Conservation (phyloP, 495 filamentous ascomycete species). For the Neurospora africana region DNA sequence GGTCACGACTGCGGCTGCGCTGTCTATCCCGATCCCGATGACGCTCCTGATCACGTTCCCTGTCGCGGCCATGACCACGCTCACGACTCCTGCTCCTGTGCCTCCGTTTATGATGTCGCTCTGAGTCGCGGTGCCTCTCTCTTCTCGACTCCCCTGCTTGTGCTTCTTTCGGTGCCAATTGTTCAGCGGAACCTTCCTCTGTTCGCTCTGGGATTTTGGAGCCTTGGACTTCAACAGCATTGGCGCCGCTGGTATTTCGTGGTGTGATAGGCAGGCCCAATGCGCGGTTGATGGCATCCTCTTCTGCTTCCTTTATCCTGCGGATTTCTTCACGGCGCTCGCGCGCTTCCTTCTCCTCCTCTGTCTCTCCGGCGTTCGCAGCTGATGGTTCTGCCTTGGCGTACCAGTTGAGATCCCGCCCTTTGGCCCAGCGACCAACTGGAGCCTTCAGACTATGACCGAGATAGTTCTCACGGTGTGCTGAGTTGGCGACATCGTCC, state of each 20-base stretch:
- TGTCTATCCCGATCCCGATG: conserved; percentile 17
- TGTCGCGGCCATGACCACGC: conserved; percentile 8
- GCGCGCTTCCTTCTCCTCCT: conserved; percentile 49
- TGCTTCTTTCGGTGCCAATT: conserved; percentile 3
- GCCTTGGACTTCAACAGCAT: conserved; percentile 31
- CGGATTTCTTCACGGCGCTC: conserved; percentile 71
- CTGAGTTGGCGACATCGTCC: conserved; percentile 80
- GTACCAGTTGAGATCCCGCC: conserved; percentile 83
- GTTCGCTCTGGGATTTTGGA: conserved; percentile 12
- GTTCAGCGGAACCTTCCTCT: conserved; percentile 4
- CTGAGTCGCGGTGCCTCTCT: conserved; percentile 20
- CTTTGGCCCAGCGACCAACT: conserved; percentile 91
- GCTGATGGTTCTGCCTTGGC: conserved; percentile 51
- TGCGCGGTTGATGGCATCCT: conserved; percentile 75
- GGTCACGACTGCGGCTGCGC: conserved; percentile 29
- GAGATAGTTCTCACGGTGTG: conserved; percentile 93
- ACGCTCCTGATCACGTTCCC: conserved; percentile 9
- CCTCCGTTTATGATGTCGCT: conserved; percentile 26
- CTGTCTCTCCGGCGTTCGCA: conserved; percentile 40
- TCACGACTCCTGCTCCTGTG: conserved; percentile 22
- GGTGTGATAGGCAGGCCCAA: conserved; percentile 64
- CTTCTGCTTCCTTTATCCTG: conserved; percentile 80
- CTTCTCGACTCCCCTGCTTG: conserved; percentile 13
- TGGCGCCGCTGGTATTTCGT: conserved; percentile 38
- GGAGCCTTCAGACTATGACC: conserved; percentile 94